Evolutionary conservation across 2,329 filamentous ascomycete species (phyloP), one percentile per base, ranked within the genome.

Genomic region (Penicillium sp.): DNA sequence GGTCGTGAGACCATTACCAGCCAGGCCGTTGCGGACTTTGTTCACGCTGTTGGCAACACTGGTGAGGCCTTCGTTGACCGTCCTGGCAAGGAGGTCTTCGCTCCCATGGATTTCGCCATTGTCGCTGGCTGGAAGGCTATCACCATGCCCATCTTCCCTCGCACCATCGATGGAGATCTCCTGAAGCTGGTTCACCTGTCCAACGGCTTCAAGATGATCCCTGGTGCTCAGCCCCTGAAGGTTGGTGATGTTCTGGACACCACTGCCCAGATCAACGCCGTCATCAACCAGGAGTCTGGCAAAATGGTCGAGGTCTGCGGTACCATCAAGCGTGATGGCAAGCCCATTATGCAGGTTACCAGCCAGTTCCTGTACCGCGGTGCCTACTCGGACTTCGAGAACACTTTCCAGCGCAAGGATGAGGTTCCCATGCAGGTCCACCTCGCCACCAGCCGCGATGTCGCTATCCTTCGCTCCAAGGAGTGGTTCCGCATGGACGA

Each of bases 261-360:
- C 3, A 96, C 92, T 59, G 95, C 95, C 47, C 93, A 96, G 77
- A 91, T 99, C 82, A 98, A 99, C 72, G 93, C 95, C 17, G 93
- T 99, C 72, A 90, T 99, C 83, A 99, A 98, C 82, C 93, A 99
- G 78, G 93, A 97, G 15, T 93, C 95, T 63, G 95, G 95, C 53
- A 99, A 99, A 85, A 97, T 99, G 93, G 96, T 99, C 19, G 96
- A 99, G 80, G 94, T 99, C n/a, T 97, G 93, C 73, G 95, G 95
- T 65, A 99, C 95, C 6, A 97, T 99, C 72, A 90, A 86, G 58
- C 90, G 95, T 47, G 88, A 93, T 58, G 90, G 90, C 28, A 80
- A 91, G 77, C 85, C 93, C 6, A 92, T 99, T 65, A 99, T 99
- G 95, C 93, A 99, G 76, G 95, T 99, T 30, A 98, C 93, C 13